These are phyloP conservation scores for Coemansia aciculifera DNA, from an alignment of 192 early-diverging fungal species.

Conservation along the genomic window DNA sequence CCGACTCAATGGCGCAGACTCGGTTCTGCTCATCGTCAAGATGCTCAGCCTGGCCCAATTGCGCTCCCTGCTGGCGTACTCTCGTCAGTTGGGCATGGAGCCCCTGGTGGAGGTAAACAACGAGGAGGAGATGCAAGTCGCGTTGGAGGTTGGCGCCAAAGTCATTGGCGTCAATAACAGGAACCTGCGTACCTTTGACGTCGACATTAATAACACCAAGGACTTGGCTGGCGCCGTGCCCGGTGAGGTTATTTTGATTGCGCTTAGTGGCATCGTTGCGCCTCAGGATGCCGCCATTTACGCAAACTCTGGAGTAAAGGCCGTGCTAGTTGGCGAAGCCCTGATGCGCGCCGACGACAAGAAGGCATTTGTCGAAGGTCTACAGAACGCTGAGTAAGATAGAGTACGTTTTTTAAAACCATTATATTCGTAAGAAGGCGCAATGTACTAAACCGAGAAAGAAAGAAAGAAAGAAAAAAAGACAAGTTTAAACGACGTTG, in stretches of 20 bases:
- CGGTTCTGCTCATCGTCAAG: slow-evolving; percentile 93
- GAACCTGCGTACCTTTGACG: slow-evolving; percentile 93
- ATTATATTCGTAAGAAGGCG: neutral
- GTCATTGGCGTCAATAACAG: slow-evolving; percentile 99
- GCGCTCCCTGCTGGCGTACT: slow-evolving; percentile 67
- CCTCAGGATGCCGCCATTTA: slow-evolving; percentile 85
- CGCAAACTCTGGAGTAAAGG: slow-evolving; percentile 71
- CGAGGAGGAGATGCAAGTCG: slow-evolving; percentile 83
- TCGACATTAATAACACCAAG: slow-evolving; percentile 87
- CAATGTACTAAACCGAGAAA: slow-evolving; percentile 7
- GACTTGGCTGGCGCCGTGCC: slow-evolving; percentile 71
- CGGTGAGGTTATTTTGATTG: slow-evolving; percentile 71
- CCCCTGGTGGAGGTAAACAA: slow-evolving; percentile 99
- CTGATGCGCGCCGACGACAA: slow-evolving; percentile 86
- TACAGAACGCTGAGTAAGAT: slow-evolving; percentile 39
- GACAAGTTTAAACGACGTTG: slow-evolving; percentile 15
- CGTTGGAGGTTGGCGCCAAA: slow-evolving; percentile 75
- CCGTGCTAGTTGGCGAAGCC: slow-evolving; percentile 91
- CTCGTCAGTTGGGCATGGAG: slow-evolving; percentile 87
- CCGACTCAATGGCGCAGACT: slow-evolving; percentile 92
- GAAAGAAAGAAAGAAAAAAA: neutral
- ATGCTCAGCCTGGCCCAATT: slow-evolving; percentile 78
- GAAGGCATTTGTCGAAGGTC: slow-evolving; percentile 69
- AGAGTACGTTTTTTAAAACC: neutral
- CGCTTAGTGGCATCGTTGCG: slow-evolving; percentile 86